Base-by-base conservation (phyloP, 306 rosid species). In the Sicyos edulis region DNA sequence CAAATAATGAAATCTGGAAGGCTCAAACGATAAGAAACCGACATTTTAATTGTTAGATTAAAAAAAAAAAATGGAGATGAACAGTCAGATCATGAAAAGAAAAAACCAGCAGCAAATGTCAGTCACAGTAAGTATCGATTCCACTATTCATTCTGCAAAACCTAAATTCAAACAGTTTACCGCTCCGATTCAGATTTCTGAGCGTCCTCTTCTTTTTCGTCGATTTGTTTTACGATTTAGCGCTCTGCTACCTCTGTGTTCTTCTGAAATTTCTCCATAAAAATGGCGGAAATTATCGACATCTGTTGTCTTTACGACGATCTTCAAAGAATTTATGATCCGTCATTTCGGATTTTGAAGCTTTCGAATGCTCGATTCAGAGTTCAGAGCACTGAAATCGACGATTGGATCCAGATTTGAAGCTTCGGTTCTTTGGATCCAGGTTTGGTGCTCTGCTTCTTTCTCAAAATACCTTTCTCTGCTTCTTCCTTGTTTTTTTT, bases 111-210 rank as follows among this genome's bases (percentile, higher is more conserved):
- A 69, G 59, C 51, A 69, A 49, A 21, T 69, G 58, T 45, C 56
- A 66, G 37, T 7, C 45, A 40, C 45, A 5, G 47, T 44, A 15
- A 67, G 14, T 19, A 42, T 50, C 16, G 73, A 69, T 51, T 69
- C 59, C 50, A 69, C 73, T 9, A 50, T 24, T 69, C 73, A 50
- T 50, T 69, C 45, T 69, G 45, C 44, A 69, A 69, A 49, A 58
- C 73, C 73, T 69, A 69, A 69, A 20, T 69, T 4, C 22, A 50
- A 69, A 44, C 47, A 8, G 9, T 66, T 65, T 40, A 42, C 71
- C 71, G n/a, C 54, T 37, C 11, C 47, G 12, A 42, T 42, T 26
- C 72, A 17, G 55, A 60, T 32, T 15, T 26, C 21, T 44, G 56
- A 19, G 9, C 67, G 20, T 60, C 20, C 66, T 26, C 44, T 14